Percentiles rank a stretch among this genome's conserved stretches.
Evolutionary conservation across 192 early-diverging fungal genomes (phyloP).

Genomic region (Chytriomyces sp.): DNA sequence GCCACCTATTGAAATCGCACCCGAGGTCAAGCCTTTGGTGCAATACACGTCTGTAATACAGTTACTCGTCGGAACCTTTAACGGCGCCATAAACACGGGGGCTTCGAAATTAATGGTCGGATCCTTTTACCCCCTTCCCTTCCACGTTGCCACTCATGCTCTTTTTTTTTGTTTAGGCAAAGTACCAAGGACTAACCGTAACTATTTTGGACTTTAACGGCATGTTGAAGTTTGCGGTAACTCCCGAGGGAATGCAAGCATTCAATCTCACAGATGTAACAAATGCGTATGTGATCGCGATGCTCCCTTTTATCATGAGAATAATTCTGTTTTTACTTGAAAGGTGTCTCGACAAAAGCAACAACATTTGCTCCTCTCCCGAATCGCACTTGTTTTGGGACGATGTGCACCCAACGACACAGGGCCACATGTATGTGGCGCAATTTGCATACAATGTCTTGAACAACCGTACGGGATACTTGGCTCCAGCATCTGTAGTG

Average conservation of each 20-base stretch:
- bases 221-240: background rate
- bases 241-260: background rate
- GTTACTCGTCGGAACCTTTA: background rate
- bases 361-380: background rate
- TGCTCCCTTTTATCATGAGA: background rate
- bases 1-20: background rate
- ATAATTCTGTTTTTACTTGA: background rate
- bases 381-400: constrained; percentile 4
- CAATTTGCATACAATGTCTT: background rate
- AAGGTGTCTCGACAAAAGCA: background rate
- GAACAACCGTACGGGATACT: background rate
- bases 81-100: background rate
- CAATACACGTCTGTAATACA: background rate
- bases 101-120: too few relatives aligned
- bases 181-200: background rate
- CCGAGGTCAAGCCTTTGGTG: background rate
- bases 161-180: too few relatives aligned
- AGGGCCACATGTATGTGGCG: background rate
- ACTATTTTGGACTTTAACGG: background rate
- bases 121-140: too few relatives aligned
- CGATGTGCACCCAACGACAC: background rate
- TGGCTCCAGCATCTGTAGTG: background rate
- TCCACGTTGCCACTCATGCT: too few relatives aligned
- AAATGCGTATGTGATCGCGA: background rate
- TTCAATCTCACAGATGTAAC: background rate